Percentiles rank a stretch among this genome's conserved stretches.
Evolutionary conservation across 139 green algal species (phyloP).

Genomic region (Tetratostichococcus sp.): DNA sequence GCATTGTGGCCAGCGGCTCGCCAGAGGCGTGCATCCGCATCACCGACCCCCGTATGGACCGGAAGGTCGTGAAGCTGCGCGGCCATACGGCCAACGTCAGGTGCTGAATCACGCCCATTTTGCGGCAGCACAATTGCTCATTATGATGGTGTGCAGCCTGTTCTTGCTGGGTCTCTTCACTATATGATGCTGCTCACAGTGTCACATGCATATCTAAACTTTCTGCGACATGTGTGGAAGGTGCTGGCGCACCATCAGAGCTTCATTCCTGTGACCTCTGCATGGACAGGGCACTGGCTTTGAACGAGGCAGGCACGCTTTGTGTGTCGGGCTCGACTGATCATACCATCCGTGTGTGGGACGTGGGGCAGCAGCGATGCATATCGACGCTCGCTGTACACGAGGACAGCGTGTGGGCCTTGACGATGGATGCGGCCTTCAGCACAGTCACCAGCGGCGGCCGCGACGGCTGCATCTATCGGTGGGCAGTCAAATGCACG

Average conservation of each 20-base stretch:
- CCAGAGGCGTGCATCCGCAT: constrained; percentile 62
- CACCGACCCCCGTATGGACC: constrained; percentile 57
- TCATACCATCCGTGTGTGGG: constrained; percentile 85
- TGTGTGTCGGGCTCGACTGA: constrained; percentile 76
- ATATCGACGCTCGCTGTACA: constrained; percentile 67
- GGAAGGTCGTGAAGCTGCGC: constrained; percentile 66
- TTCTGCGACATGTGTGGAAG: neutral
- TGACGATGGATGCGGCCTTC: constrained; percentile 48
- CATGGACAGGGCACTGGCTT: constrained; percentile 35
- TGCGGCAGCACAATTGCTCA: too few species aligned
- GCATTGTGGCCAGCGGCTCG: constrained; percentile 64
- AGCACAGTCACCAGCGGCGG: constrained; percentile 69
- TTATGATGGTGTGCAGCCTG: too few species aligned
- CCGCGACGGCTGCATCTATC: constrained; percentile 68
- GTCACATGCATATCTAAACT: too few species aligned
- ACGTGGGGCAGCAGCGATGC: constrained; percentile 84
- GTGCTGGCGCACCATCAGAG: too few species aligned
- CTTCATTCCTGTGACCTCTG: neutral
- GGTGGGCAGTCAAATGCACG: neutral
- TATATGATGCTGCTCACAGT: too few species aligned
- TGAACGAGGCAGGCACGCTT: constrained; percentile 62
- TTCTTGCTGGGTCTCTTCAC: too few species aligned
- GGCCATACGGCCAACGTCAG: constrained; percentile 82
- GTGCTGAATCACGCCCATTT: too few species aligned
- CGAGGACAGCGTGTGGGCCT: constrained; percentile 81